Base-by-base conservation (phyloP, 192 early-diverging fungal genomes). In the Chytriomyces confervae region DNA sequence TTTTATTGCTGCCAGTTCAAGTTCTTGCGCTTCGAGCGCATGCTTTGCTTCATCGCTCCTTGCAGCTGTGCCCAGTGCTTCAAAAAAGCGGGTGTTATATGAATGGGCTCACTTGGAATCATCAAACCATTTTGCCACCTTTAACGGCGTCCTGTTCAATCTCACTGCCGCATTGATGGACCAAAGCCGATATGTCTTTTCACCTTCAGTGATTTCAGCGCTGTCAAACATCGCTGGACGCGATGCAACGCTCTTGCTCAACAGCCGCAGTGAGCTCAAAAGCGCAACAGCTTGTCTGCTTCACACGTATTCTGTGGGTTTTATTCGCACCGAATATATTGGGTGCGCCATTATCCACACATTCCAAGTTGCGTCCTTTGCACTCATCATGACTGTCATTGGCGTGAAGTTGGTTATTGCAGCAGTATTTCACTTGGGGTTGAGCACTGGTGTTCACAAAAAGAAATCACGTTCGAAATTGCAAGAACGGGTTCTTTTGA, bases 111-210 rank as follows among this genome's bases (percentile, higher is more conserved):
- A 36, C 4, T 36, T 36, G 36, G 36, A 36, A 36, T 3, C 36
- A 36, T 36, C 36, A 36, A 36, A 36, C 36, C 36, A 36, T 36
- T 36, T 36, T 36, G 36, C 36, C 36, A 36, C 69, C 23, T 87
- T 57, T 66, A 87, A 87, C 61, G 80, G 80, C 27, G 71, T 51
- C 24, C 72, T 84, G 8, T 66, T 87, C 43, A 87, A 87, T 65
- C 44, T 87, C 24, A 82, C 86, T 0, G 23, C 61, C 29, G 50
- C 20, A 9, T 27, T 71, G 9, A 2, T 9, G 3, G 7, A 24
- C 16, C 47, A n/a, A 50, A 4, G 10, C 69, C 23, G 16, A n/a
- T 9, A n/a, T 20, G 3, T 43, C 67, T 13, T n/a, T 44, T n/a
- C 43, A 47, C 45, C 16, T 61, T 27, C 50, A n/a, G 50, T 51